These are phyloP conservation scores for Simplicillium aogashimaense DNA, from an alignment of 2,329 filamentous ascomycete species.

Conservation along the genomic window DNA sequence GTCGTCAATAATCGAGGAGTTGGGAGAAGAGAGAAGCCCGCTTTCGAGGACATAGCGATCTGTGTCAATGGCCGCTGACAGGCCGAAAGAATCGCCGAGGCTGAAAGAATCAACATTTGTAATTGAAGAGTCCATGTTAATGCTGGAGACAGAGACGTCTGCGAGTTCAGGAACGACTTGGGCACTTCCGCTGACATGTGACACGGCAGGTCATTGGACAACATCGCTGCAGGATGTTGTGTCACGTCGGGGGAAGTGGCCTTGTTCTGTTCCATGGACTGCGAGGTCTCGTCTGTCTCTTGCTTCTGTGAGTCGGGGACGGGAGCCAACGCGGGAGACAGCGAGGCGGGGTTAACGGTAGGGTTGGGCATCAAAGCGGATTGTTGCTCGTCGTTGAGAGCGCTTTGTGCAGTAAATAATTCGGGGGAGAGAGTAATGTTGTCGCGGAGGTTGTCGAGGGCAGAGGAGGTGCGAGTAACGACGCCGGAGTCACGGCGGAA, in stretches of 20 bases:
- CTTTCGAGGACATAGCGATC: constrained; percentile 70
- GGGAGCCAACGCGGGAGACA: constrained; percentile 47
- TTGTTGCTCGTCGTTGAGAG: constrained; percentile 33
- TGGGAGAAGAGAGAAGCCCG: constrained; percentile 65
- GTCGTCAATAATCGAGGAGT: constrained; percentile 55
- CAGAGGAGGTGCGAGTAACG: constrained; percentile 27
- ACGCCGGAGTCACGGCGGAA: constrained; percentile 34
- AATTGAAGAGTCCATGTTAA: constrained; percentile 41
- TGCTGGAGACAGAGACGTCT: constrained; percentile 22
- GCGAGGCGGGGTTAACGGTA: constrained; percentile 52
- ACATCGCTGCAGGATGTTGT: constrained; percentile 99
- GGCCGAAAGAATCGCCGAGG: constrained; percentile 59
- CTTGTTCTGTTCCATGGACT: constrained; percentile 17
- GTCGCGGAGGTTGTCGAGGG: constrained; percentile 30
- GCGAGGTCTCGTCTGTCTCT: constrained; percentile 5
- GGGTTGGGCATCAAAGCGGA: constrained; percentile 24
- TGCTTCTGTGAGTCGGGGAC: constrained; percentile 29
- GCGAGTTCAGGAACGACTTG: constrained; percentile 33
- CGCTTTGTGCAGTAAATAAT: constrained; percentile 42
- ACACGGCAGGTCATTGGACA: constrained; percentile 99
- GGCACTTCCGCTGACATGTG: constrained; percentile 72
- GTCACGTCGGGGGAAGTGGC: constrained; percentile 70
- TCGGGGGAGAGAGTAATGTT: constrained; percentile 48
- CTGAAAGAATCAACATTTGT: constrained; percentile 53
- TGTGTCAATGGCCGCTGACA: constrained; percentile 59